Conservation (phyloP, 202 grass and related monocot genomes). For the Carex arenaria region DNA sequence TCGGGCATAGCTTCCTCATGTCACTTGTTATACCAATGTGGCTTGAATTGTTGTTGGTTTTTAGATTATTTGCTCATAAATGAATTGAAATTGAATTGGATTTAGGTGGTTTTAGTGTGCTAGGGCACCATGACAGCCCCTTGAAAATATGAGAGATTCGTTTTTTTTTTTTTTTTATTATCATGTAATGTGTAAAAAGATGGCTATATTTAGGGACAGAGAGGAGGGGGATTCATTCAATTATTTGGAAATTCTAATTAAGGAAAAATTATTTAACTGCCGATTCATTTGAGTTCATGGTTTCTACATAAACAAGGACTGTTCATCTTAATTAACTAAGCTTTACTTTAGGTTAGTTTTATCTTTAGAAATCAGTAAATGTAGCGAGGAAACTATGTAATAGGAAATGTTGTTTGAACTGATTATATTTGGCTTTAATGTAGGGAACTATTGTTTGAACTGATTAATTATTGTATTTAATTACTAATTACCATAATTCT, state of each 20-base stretch:
- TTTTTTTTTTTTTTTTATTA: not conserved
- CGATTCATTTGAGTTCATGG: conserved; percentile 2
- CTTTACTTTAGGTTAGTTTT: too few species aligned
- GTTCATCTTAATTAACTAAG: too few species aligned
- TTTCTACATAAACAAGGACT: not conserved
- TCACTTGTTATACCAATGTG: not conserved
- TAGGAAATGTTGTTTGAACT: too few species aligned
- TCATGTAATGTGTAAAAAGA: not conserved
- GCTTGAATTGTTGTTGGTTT: not conserved
- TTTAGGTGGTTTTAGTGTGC: not conserved
- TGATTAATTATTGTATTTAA: too few species aligned
- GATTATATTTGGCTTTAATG: too few species aligned
- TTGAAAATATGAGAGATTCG: not conserved
- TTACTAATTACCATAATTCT: too few species aligned
- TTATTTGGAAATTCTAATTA: conserved; percentile 10
- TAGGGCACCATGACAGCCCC: not conserved
- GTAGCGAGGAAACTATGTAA: too few species aligned
- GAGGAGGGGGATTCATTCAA: not conserved
- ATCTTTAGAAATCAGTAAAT: too few species aligned
- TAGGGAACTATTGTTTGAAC: too few species aligned
- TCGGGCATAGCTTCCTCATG: conserved; percentile 95
- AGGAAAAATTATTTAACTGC: not conserved
- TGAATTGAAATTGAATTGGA: not conserved
- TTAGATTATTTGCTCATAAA: not conserved
- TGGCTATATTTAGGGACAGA: conserved; percentile 15